phyloP scores from a whole-genome alignment of 164 flowering plant genomes.

The Nymphaea thermarum region DNA sequence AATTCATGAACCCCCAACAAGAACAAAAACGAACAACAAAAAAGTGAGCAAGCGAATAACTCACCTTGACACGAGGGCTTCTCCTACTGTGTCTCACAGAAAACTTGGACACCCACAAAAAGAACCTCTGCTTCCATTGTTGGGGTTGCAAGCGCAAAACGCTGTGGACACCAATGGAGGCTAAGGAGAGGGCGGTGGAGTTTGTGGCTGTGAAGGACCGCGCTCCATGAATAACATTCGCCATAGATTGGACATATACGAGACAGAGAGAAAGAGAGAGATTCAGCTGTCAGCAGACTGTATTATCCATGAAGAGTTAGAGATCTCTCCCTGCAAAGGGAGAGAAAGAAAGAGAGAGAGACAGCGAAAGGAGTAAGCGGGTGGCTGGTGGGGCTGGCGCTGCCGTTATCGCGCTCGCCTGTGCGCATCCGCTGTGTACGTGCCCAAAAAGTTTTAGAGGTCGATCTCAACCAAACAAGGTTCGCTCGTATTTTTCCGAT shows the following conservation, averaged over 20 bases:
- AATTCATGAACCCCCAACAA: neutral
- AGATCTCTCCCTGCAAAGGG: no score
- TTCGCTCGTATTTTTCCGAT: no score
- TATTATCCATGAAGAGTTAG: neutral
- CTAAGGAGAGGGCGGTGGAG: neutral
- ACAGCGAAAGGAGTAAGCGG: no score
- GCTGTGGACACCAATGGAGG: neutral
- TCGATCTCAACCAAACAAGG: no score
- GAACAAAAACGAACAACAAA: neutral
- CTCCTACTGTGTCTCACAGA: neutral
- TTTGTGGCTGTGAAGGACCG: neutral
- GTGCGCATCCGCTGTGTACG: no score
- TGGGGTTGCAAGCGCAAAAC: neutral
- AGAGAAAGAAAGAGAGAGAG: no score
- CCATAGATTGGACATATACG: neutral
- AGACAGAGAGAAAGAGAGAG: neutral
- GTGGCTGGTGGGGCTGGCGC: no score
- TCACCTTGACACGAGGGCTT: neutral
- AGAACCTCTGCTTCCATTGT: neutral
- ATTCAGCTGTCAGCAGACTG: neutral
- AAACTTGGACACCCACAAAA: neutral
- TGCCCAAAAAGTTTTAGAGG: no score
- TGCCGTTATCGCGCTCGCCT: no score
- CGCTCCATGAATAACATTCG: neutral
- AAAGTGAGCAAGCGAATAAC: neutral